These are phyloP conservation scores for Terfezia claveryi DNA, from an alignment of 495 filamentous ascomycete genomes.

Conservation along the genomic window DNA sequence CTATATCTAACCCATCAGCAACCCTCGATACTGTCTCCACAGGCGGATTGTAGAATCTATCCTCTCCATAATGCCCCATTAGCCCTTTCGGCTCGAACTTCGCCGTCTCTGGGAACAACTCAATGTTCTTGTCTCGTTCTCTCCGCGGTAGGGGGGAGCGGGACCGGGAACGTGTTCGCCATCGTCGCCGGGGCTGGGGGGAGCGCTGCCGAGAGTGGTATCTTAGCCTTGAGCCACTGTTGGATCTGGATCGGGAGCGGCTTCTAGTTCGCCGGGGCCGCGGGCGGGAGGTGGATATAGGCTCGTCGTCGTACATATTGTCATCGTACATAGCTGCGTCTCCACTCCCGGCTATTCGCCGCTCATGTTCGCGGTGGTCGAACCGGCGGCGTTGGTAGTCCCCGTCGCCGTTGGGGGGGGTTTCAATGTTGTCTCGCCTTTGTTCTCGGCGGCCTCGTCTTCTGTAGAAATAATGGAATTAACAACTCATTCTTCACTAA, in stretches of 20 bases:
- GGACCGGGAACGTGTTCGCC: too few species aligned
- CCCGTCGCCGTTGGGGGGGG: conserved; percentile 18
- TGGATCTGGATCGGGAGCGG: neutral
- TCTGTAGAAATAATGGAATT: neutral
- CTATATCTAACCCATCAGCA: too few species aligned
- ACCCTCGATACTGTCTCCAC: neutral
- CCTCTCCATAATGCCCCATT: neutral
- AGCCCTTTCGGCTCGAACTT: conserved; percentile 5
- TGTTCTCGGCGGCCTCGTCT: conserved; percentile 10
- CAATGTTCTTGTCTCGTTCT: conserved; percentile 1
- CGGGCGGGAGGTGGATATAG: neutral
- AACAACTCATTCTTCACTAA: neutral
- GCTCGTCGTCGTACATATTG: conserved; percentile 15
- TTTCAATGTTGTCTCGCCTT: conserved; percentile 19
- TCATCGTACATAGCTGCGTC: conserved; percentile 5
- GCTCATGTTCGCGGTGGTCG: conserved; percentile 7
- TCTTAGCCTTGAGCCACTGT: neutral
- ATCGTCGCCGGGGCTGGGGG: too few species aligned
- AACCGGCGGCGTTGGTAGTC: conserved; percentile 14
- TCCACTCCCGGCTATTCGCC: conserved; percentile 10
- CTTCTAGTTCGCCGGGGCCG: neutral
- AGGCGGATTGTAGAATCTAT: neutral
- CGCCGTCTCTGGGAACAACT: conserved; percentile 12
- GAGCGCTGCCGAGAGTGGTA: too few species aligned
- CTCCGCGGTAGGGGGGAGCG: neutral